Evolutionary conservation across 495 filamentous ascomycete genomes (phyloP).

Genomic region (Neurospora discreta): DNA sequence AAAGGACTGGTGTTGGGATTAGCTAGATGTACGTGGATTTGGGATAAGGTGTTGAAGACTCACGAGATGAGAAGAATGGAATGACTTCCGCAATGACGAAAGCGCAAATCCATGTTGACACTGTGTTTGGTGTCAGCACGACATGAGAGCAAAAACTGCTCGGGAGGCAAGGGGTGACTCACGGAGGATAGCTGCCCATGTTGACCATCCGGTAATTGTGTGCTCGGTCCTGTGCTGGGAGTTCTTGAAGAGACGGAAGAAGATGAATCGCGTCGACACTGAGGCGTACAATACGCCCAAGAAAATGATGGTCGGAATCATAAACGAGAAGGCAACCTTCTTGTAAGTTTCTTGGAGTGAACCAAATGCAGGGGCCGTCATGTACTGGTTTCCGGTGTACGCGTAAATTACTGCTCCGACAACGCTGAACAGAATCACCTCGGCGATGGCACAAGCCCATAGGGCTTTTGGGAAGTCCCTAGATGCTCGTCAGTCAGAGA

Average conservation of each 20-base stretch:
- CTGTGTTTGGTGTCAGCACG: slow-evolving; percentile 21
- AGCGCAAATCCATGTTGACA: slow-evolving; percentile 59
- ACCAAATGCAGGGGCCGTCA: slow-evolving; percentile 69
- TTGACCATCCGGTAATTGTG: slow-evolving; percentile 69
- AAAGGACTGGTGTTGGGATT: slow-evolving; percentile 38
- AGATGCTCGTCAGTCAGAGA: not conserved
- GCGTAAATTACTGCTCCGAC: slow-evolving; percentile 68
- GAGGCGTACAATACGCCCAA: slow-evolving; percentile 80
- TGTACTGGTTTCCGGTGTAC: slow-evolving; percentile 78
- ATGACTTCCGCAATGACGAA: slow-evolving; percentile 85
- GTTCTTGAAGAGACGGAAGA: slow-evolving; percentile 72
- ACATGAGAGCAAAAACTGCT: not conserved
- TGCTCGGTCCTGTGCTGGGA: slow-evolving; percentile 66
- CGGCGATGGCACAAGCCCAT: slow-evolving; percentile 75
- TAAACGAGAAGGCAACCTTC: slow-evolving; percentile 81
- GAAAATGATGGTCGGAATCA: slow-evolving; percentile 87
- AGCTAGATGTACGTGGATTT: not conserved
- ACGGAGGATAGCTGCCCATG: slow-evolving; percentile 63
- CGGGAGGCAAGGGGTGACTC: not conserved
- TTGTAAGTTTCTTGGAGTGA: slow-evolving; percentile 63
- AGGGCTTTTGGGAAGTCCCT: slow-evolving; percentile 82
- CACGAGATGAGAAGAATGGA: slow-evolving; percentile 72
- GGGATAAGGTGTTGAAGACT: slow-evolving; percentile 1
- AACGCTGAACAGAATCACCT: slow-evolving; percentile 69
- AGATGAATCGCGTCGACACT: slow-evolving; percentile 75